These are phyloP conservation scores for Didymellaceae sp. DNA, from an alignment of 2,329 filamentous ascomycete genomes.

Conservation along the genomic window DNA sequence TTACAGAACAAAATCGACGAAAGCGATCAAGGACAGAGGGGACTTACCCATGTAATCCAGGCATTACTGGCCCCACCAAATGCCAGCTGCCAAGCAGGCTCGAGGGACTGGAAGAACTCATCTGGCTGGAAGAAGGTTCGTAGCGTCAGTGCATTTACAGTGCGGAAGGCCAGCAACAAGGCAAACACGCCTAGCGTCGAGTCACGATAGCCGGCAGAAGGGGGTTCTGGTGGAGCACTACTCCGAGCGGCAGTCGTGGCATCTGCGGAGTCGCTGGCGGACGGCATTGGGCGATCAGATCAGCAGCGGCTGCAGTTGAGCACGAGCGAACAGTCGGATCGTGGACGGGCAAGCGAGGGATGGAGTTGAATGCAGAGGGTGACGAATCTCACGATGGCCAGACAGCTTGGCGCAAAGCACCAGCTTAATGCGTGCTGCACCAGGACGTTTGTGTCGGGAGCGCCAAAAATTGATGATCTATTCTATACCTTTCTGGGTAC, in stretches of 20 bases:
- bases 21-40: constrained; percentile 12
- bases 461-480: constrained; percentile 31
- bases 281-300: constrained; percentile 40
- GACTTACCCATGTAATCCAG: constrained; percentile 91
- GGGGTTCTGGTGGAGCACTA: constrained; percentile 28
- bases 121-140: constrained; percentile 97
- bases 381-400: constrained; percentile 17
- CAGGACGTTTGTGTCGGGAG: constrained; percentile 24
- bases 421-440: constrained; percentile 27
- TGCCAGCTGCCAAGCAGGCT: constrained; percentile 89
- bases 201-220: constrained; percentile 40
- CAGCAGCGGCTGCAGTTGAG: constrained; percentile 23
- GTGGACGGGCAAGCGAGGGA: constrained; percentile 30
- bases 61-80: constrained; percentile 80
- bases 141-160: constrained; percentile 78
- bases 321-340: constrained; percentile 28
- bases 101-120: constrained; percentile 94
- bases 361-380: constrained; percentile 12
- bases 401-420: constrained; percentile 30
- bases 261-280: constrained; percentile 35
- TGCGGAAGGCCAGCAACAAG: constrained; percentile 69
- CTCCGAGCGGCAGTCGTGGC: constrained; percentile 39
- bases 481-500: constrained; percentile 41
- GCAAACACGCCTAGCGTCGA: constrained; percentile 36
- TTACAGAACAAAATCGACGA: constrained; percentile 4